Base-by-base conservation (phyloP, 2,329 filamentous ascomycete species). In the Xylariaceae sp. region DNA sequence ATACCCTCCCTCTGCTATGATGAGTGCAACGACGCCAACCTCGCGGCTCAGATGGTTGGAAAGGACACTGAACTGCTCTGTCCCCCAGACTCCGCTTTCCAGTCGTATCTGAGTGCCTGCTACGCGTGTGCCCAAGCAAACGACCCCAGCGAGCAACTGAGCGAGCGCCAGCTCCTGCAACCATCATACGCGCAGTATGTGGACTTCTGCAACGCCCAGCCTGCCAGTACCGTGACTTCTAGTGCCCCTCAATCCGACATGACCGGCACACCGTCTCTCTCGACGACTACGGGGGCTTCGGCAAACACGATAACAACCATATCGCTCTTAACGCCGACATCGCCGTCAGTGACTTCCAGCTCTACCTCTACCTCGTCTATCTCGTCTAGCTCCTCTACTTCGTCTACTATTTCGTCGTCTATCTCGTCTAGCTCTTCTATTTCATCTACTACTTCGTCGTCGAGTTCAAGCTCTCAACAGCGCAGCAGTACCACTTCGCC, bases 1-100 rank as follows among this genome's bases (percentile, higher is more conserved):
- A 26, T 61, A 0, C 74, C 75, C 0, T 33, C 62, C 0, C 28
- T 59, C 3, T 83, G 79, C 52, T 80, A 54, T 40, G 56, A 55
- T 4, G 29, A 47, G 0, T 83, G 79, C 52, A 68, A 77, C 41
- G 59, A 64, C 19, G 65, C 64, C 12, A 61, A 53, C 21, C 27
- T 64, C 3, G 67, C 72, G 43, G 72, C 60, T 0, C 59, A 71
- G 35, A 43, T 38, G 0, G 40, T 59, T 2, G 77, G 77, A 17
- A 74, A 75, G 47, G 52, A 49, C 0, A 39, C 58, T 0, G 43
- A 29, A 0, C 63, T n/a, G n/a, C n/a, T 80, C 1, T 81, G 77
- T 49, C 43, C 33, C 0, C 0, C 32, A 0, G 51, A 32, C 5
- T 72, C 70, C 0, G 37, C 52, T 0, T 81, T 77, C 54, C 29